These are phyloP conservation scores for Moesziomyces sp. DNA, from an alignment of 1,284 basidiomycete species.

Conservation along the genomic window DNA sequence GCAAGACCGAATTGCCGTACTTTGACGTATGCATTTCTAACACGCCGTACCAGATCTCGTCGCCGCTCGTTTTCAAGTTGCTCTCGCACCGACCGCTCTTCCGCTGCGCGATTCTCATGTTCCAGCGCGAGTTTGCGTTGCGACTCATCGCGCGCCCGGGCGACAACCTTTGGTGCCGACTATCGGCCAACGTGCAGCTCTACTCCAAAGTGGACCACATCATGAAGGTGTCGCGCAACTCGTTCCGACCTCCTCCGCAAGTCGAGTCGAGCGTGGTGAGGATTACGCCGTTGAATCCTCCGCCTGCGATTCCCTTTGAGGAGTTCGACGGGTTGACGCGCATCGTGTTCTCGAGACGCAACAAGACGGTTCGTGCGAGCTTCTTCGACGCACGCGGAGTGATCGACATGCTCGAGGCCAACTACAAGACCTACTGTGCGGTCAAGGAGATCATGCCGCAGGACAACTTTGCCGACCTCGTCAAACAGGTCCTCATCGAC, in stretches of 20 bases:
- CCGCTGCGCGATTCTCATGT: conserved; percentile 97
- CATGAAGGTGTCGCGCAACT: conserved; percentile 95
- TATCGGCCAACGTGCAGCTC: conserved; percentile 96
- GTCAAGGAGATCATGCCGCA: conserved; percentile 71
- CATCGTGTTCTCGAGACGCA: conserved; percentile 88
- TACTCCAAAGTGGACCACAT: conserved; percentile 94
- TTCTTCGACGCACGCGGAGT: conserved; percentile 89
- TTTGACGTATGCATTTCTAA: conserved; percentile 99
- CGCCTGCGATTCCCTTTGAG: conserved; percentile 93
- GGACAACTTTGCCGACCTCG: conserved; percentile 69
- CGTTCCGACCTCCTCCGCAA: conserved; percentile 94
- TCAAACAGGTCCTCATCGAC: conserved; percentile 80
- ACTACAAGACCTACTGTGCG: conserved; percentile 93
- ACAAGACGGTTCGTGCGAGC: conserved; percentile 88
- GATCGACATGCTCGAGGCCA: conserved; percentile 90
- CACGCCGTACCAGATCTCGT: conserved; percentile 99
- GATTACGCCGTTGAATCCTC: conserved; percentile 90
- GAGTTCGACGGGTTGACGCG: conserved; percentile 95
- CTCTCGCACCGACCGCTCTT: conserved; percentile 94
- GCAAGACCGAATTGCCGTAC: conserved; percentile 94
- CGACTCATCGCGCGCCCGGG: conserved; percentile 88
- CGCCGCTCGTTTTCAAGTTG: conserved; percentile 94
- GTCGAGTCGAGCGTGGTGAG: conserved; percentile 94
- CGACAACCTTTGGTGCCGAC: conserved; percentile 87
- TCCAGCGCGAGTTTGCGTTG: conserved; percentile 96